These are phyloP conservation scores for Diaporthe destruens DNA, from an alignment of 2,329 filamentous ascomycete genomes.

Conservation along the genomic window DNA sequence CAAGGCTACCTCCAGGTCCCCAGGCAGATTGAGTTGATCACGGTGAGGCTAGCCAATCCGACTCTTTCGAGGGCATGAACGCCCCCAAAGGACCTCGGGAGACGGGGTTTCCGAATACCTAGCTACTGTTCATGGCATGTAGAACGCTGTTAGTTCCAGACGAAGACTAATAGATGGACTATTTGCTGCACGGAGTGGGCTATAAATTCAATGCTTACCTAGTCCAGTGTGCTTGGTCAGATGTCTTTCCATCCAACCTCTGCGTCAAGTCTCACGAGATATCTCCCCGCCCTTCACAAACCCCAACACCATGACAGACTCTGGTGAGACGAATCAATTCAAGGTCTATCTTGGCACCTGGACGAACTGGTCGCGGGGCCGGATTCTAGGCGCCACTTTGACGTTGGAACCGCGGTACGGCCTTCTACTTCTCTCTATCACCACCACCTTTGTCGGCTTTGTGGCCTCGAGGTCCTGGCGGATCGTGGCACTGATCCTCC, in stretches of 20 bases:
- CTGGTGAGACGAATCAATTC: not conserved
- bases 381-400: slow-evolving; percentile 20
- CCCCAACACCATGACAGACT: not conserved
- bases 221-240: not conserved
- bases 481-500: slow-evolving; percentile 43
- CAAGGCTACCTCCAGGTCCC: not conserved
- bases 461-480: slow-evolving; percentile 45
- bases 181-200: no score
- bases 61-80: not conserved
- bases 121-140: no score
- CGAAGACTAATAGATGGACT: no score
- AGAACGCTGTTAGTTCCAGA: no score
- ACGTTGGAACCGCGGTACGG: slow-evolving; percentile 4
- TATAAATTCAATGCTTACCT: not conserved
- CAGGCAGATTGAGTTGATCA: not conserved
- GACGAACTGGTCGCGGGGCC: not conserved
- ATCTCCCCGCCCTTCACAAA: no score
- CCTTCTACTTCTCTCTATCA: not conserved
- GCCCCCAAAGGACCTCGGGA: not conserved
- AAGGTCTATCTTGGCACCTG: slow-evolving; percentile 17
- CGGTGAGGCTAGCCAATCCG: no score
- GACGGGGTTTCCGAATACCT: no score
- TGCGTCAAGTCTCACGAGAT: not conserved
- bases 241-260: not conserved
- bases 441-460: slow-evolving; percentile 35